Base-by-base conservation (phyloP, 176 grass and related monocot genomes). In the Saccharum officinarum region DNA sequence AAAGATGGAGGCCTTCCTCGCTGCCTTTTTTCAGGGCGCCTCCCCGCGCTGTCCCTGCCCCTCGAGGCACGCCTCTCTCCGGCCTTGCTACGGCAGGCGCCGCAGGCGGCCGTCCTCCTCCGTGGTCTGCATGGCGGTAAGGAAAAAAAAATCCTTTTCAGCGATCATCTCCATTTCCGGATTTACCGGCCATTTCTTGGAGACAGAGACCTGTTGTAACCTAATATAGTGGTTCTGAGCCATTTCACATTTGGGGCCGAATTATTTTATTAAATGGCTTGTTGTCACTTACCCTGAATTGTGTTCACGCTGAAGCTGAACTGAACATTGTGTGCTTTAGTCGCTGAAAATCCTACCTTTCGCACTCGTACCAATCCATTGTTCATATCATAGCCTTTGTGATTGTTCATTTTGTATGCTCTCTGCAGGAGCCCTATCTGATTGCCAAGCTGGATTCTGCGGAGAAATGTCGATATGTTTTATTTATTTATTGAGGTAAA, bases 81-180 rank as follows among this genome's bases (percentile, higher is more conserved):
- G 46, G 28, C 42, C 26, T 57, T 67, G 92, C 81, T 20, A 15
- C 44, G 45, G 73, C 10, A 79, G 84, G 78, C 68, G 39, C 36
- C 82, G 69, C 50, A 80, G 87, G 86, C 82, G 82, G 68, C 63
- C 25, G 17, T 85, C 80, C 60, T 77, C 72, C 8, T 84, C 89
- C 26, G 71, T 93, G 62, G 73, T 98, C 82, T 95, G 95, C 91
- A 94, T 94, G 95, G 91, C 93, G 71, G 95, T 98, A 88, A 86
- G 62, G 1, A 9, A 14, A 15, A 30, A 9, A 10, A 65, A 65
- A 40, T 55, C 8, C 65, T 74, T 61, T 39, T 25, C 34, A 0
- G 10, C 20, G 0, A 34, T 4, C 15, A n/a, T 78, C 8, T 41
- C n/a, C 50, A 37, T n/a, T 41, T 12, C 20, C 37, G 38, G 8